Percentiles rank a stretch among this genome's conserved stretches.
Evolutionary conservation across 208 protist species (phyloP).

Genomic region (Kentomonas sorsogonicus): DNA sequence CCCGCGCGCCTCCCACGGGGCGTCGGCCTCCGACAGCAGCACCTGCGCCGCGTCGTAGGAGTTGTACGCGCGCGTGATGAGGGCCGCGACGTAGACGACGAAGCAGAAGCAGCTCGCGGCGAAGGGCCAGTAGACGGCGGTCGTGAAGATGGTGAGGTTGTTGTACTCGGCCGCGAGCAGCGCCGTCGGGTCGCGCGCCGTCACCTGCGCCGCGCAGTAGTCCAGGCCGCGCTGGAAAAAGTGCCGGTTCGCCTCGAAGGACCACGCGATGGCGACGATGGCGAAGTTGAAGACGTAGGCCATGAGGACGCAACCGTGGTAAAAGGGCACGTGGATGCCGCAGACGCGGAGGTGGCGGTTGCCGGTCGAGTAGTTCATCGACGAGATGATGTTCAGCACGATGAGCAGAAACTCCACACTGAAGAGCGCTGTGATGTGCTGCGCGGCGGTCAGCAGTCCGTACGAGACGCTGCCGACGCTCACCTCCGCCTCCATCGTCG

Average conservation of each 20-base stretch:
- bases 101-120: conserved; percentile 41
- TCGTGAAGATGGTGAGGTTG: conserved; percentile 58
- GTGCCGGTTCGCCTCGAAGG: conserved; percentile 33
- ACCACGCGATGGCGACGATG: conserved; percentile 49
- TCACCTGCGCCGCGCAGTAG: conserved; percentile 37
- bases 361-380: conserved; percentile 51
- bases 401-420: conserved; percentile 67
- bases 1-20: conserved; percentile 73
- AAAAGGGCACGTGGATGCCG: conserved; percentile 71
- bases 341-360: conserved; percentile 66
- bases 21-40: conserved; percentile 69
- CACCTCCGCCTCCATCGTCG: conserved; percentile 25
- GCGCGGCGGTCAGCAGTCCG: conserved; percentile 54
- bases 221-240: conserved; percentile 50
- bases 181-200: conserved; percentile 11
- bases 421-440: conserved; percentile 59
- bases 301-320: conserved; percentile 58
- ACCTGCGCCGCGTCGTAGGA: conserved; percentile 46
- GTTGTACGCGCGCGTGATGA: conserved; percentile 29
- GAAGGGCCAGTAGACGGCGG: conserved; percentile 68
- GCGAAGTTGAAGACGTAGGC: conserved; percentile 55
- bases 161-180: conserved; percentile 59
- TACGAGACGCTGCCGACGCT: conserved; percentile 33
- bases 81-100: conserved; percentile 42
- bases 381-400: conserved; percentile 32